A percentile compares a stretch with the other conserved stretches of the same genome.
These are phyloP conservation scores for Phellinidium pouzarii DNA, from an alignment of 1,284 basidiomycete species.

Conservation along the genomic window DNA sequence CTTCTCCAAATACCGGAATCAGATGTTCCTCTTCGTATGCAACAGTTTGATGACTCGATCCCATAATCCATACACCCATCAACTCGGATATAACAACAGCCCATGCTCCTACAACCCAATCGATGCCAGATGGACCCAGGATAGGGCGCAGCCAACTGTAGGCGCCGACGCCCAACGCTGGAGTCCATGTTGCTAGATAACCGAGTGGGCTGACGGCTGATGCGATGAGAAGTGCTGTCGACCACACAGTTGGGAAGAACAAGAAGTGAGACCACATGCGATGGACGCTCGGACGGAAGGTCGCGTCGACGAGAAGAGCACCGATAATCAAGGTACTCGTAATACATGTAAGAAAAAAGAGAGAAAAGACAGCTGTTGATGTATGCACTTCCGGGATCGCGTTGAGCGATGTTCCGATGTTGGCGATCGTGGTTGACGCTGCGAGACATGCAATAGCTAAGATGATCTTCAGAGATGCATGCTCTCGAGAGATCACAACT, in stretches of 20 bases:
- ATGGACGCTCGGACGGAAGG: constrained; percentile 25
- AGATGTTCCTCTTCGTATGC: constrained; percentile 18
- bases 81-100: constrained; percentile 55
- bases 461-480: constrained; percentile 26
- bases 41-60: constrained; percentile 25
- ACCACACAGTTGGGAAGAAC: constrained; percentile 66
- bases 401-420: constrained; percentile 41
- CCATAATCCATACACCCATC: constrained; percentile 51
- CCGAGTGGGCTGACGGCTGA: constrained; percentile 57
- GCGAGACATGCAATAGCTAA: constrained; percentile 30
- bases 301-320: constrained; percentile 34
- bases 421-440: constrained; percentile 38
- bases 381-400: constrained; percentile 48
- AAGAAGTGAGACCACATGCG: constrained; percentile 39
- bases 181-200: constrained; percentile 62
- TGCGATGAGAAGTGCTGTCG: constrained; percentile 46
- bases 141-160: constrained; percentile 59
- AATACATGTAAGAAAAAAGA: constrained; percentile 40
- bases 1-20: constrained; percentile 6
- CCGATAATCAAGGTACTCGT: constrained; percentile 40
- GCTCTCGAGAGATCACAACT: not conserved
- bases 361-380: constrained; percentile 29
- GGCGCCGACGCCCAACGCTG: constrained; percentile 41
- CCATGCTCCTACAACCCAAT: constrained; percentile 68
- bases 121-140: constrained; percentile 51